phyloP scores from a whole-genome alignment of 208 protist species.

The Naegleria fowleri region DNA sequence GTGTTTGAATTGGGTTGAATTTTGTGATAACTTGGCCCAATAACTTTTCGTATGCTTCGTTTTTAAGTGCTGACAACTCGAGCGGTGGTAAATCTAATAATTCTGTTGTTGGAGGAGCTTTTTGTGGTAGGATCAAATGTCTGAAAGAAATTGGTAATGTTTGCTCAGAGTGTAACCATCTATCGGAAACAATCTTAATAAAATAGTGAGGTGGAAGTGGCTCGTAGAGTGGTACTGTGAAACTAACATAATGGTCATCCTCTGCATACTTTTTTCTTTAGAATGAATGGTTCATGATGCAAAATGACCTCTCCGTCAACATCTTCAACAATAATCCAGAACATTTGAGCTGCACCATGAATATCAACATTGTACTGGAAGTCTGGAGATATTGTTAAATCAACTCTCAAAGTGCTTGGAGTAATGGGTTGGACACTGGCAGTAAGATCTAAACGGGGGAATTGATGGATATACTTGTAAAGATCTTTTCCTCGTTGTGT shows the following conservation, averaged over 20 bases:
- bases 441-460: constrained; percentile 85
- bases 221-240: constrained; percentile 93
- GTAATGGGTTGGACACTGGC: constrained; percentile 90
- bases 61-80: constrained; percentile 47
- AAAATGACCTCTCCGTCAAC: constrained; percentile 85
- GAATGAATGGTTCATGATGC: constrained; percentile 87
- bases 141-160: constrained; percentile 73
- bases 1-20: constrained; percentile 82
- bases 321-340: constrained; percentile 93
- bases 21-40: constrained; percentile 30
- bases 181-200: constrained; percentile 73
- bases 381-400: constrained; percentile 89
- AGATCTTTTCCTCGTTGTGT: constrained; percentile 70
- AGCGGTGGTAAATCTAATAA: constrained; percentile 77
- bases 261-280: constrained; percentile 69
- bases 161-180: constrained; percentile 70
- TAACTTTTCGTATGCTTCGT: constrained; percentile 39
- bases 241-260: constrained; percentile 65
- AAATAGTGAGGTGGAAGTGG: constrained; percentile 91
- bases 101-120: constrained; percentile 65
- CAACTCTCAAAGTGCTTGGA: constrained; percentile 81
- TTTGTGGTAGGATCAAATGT: constrained; percentile 79
- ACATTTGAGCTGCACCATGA: constrained; percentile 77
- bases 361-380: constrained; percentile 86
- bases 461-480: constrained; percentile 78